Conservation (phyloP, 2,329 filamentous ascomycete genomes). For the Pyrenophora teres region DNA sequence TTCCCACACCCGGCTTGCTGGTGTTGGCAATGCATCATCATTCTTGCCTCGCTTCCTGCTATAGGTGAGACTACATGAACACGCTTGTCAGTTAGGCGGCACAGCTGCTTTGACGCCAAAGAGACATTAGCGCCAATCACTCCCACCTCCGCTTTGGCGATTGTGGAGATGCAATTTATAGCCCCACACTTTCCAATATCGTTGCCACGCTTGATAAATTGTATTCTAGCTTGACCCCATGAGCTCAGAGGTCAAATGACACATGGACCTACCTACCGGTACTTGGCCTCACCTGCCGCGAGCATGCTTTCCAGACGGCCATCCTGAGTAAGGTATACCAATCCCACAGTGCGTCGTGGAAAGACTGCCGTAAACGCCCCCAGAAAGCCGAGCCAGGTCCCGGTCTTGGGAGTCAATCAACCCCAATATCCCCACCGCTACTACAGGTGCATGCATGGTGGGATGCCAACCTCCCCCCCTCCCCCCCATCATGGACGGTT, state of each 20-base stretch:
- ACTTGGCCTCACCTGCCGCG: conserved; percentile 7
- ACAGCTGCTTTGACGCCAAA: not conserved
- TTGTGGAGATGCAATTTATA: conserved; percentile 19
- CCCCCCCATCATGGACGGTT: conserved; percentile 9
- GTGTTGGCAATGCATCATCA: too few species aligned
- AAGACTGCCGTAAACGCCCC: conserved; percentile 18
- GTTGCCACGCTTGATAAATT: conserved; percentile 28
- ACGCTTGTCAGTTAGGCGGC: conserved; percentile 6
- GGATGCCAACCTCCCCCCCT: too few species aligned
- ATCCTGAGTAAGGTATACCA: too few species aligned
- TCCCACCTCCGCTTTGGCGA: not conserved
- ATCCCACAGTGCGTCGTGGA: conserved; percentile 3
- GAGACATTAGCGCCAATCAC: not conserved
- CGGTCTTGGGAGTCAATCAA: conserved; percentile 1
- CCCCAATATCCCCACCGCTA: not conserved
- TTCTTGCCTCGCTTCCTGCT: conserved; percentile 25
- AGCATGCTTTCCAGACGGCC: not conserved
- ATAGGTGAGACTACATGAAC: conserved; percentile 9
- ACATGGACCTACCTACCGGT: not conserved
- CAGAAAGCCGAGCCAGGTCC: conserved; percentile 22
- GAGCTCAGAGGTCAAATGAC: conserved; percentile 23
- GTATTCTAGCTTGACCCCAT: conserved; percentile 10
- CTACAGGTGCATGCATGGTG: too few species aligned
- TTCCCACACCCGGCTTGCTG: too few species aligned
- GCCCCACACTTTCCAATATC: conserved; percentile 27